Evolutionary conservation across 2,329 filamentous ascomycete genomes (phyloP).

Genomic region (Trichoderma atrobrunneum): DNA sequence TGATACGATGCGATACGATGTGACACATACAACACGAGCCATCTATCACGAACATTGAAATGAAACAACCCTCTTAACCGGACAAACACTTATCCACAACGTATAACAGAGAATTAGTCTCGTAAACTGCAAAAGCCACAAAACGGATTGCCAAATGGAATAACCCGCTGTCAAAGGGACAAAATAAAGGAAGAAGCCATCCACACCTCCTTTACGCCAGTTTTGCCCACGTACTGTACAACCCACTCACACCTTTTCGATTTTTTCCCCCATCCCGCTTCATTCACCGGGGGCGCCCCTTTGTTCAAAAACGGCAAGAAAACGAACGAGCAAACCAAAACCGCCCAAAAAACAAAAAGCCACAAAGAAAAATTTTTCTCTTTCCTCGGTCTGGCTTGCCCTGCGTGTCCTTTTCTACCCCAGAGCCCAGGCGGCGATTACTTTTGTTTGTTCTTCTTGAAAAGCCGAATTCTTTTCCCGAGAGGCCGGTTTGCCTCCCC

Average conservation of each 20-base stretch:
- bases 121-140: constrained; percentile 3
- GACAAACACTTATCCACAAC: background rate
- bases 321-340: background rate
- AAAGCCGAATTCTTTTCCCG: background rate
- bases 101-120: background rate
- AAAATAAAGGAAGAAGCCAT: background rate
- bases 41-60: background rate
- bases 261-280: background rate
- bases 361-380: background rate
- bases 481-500: background rate
- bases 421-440: background rate
- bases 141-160: background rate
- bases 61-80: background rate
- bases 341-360: background rate
- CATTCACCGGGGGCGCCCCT: background rate
- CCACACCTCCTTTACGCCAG: background rate
- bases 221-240: constrained; percentile 7
- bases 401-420: background rate
- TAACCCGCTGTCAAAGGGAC: background rate
- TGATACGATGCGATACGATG: background rate
- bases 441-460: background rate
- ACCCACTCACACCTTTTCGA: constrained; percentile 3
- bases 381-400: background rate
- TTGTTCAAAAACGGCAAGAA: background rate
- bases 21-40: background rate